Conservation (phyloP, 345 rosid species). For the Cardamine chenopodiifolia region DNA sequence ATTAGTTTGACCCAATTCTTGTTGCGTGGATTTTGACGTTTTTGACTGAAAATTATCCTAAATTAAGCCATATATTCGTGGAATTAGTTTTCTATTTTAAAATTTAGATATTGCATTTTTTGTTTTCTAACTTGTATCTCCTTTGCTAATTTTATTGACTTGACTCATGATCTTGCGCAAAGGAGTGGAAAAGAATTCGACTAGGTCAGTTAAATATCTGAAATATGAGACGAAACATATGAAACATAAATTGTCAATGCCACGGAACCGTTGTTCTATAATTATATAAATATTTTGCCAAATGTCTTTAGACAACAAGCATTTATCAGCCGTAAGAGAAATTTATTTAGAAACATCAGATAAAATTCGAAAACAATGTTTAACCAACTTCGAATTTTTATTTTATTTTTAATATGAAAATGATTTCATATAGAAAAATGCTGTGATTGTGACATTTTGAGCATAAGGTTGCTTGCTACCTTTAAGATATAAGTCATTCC, state of each 20-base stretch:
- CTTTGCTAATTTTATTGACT: conserved; percentile 9
- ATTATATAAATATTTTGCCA: not conserved
- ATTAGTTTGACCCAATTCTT: conserved; percentile 39
- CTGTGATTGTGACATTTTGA: conserved; percentile 12
- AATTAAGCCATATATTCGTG: conserved; percentile 41
- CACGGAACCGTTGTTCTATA: not conserved
- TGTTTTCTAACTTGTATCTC: not conserved
- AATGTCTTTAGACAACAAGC: conserved; percentile 2
- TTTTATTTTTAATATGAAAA: not conserved
- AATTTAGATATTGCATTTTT: not conserved
- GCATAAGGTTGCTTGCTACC: conserved; percentile 28
- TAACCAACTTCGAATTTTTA: conserved; percentile 17
- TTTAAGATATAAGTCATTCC: conserved; percentile 21
- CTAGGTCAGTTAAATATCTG: not conserved
- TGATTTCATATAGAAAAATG: not conserved
- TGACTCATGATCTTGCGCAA: conserved; percentile 14
- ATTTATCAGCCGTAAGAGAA: not conserved
- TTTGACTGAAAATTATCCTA: conserved; percentile 31
- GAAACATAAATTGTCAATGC: not conserved
- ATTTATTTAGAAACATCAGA: not conserved
- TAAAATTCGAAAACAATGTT: conserved; percentile 31
- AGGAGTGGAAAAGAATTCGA: conserved; percentile 15
- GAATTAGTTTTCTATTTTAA: conserved; percentile 24
- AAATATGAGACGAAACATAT: not conserved
- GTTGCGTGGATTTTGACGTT: conserved; percentile 30